Percentiles rank a stretch among this genome's conserved stretches.
phyloP scores from a whole-genome alignment of 805 yeast species.

The Nakazawaea populi region DNA sequence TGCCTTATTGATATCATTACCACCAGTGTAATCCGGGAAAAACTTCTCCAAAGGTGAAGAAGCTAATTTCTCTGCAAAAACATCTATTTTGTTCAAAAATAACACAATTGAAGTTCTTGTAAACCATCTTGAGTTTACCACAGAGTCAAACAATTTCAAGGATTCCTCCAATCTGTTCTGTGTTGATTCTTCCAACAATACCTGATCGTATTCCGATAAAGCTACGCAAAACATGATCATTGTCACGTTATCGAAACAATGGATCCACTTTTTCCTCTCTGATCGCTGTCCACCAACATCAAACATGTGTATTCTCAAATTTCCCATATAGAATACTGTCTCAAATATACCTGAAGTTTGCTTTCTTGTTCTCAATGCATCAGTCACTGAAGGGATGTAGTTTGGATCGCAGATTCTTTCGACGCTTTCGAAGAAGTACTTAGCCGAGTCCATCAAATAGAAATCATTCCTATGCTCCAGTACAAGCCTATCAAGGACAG shows the following conservation, averaged over 20 bases:
- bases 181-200: constrained; percentile 66
- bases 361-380: constrained; percentile 80
- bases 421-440: constrained; percentile 65
- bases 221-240: constrained; percentile 89
- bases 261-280: constrained; percentile 92
- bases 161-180: constrained; percentile 80
- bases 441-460: constrained; percentile 81
- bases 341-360: constrained; percentile 92
- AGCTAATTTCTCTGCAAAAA: constrained; percentile 80
- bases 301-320: constrained; percentile 54
- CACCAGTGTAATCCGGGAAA: constrained; percentile 90
- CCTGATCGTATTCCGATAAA: constrained; percentile 86
- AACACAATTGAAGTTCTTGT: constrained; percentile 79
- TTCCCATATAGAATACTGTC: constrained; percentile 70
- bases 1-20: constrained; percentile 83
- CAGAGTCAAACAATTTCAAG: constrained; percentile 78
- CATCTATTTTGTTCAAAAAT: constrained; percentile 85
- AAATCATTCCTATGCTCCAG: constrained; percentile 61
- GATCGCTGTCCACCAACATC: constrained; percentile 97
- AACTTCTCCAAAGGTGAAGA: constrained; percentile 74
- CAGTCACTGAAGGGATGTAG: constrained; percentile 70
- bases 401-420: constrained; percentile 51
- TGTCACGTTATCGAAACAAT: constrained; percentile 91
- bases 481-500: constrained; percentile 52
- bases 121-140: constrained; percentile 91